Conservation (phyloP, 495 filamentous ascomycete species). For the Penicillium coffeae region DNA sequence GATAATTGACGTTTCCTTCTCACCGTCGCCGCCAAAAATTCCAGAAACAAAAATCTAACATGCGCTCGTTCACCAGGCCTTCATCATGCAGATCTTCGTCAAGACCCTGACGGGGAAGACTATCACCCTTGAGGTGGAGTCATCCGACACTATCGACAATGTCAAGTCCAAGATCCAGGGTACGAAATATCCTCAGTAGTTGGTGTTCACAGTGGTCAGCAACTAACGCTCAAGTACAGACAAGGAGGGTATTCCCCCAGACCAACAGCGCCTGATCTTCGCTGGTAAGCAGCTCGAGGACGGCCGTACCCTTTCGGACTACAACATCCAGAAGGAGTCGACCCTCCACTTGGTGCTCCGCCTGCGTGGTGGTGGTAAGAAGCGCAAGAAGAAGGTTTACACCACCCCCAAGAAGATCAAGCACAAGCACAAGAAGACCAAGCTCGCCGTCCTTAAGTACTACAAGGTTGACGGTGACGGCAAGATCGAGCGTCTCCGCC, state of each 20-base stretch:
- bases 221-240: constrained; percentile 50
- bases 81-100: constrained; percentile 98
- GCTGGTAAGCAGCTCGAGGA: constrained; percentile 99
- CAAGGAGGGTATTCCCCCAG: constrained; percentile 99
- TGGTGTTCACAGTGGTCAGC: constrained; percentile 6
- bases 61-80: constrained; percentile 37
- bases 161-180: constrained; percentile 93
- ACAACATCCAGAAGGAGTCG: constrained; percentile 99
- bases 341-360: constrained; percentile 98
- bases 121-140: constrained; percentile 99
- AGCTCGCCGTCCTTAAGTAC: constrained; percentile 99
- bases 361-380: constrained; percentile 95
- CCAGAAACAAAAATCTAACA: constrained; percentile 5
- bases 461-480: constrained; percentile 99
- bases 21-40: not conserved
- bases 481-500: constrained; percentile 98
- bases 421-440: constrained; percentile 99
- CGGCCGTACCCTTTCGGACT: constrained; percentile 97
- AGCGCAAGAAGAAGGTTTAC: constrained; percentile 99
- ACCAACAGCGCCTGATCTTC: constrained; percentile 99
- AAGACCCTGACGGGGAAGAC: constrained; percentile 99
- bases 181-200: constrained; percentile 23
- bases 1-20: not conserved
- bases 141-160: constrained; percentile 99
- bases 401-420: constrained; percentile 99